Evolutionary conservation across 2,329 filamentous ascomycete genomes (phyloP).

Genomic region (Cryphonectria naterciae): DNA sequence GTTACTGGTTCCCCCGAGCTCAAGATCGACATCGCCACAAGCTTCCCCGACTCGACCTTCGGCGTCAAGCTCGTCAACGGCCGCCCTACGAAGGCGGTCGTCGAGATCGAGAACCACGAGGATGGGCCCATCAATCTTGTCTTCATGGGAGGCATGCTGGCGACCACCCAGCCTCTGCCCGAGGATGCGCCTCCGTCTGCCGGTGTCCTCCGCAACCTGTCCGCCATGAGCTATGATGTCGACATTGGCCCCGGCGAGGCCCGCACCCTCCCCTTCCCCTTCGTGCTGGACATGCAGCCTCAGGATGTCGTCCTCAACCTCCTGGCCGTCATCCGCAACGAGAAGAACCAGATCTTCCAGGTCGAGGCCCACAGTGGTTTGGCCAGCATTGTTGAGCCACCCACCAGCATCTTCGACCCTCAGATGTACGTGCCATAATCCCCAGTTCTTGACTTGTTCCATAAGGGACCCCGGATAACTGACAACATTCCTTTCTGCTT

Average conservation of each 20-base stretch:
- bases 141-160: slow-evolving; percentile 77
- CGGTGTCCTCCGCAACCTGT: slow-evolving; percentile 81
- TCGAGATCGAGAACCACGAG: slow-evolving; percentile 87
- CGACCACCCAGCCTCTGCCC: slow-evolving; percentile 57
- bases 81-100: slow-evolving; percentile 77
- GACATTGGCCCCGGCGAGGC: slow-evolving; percentile 76
- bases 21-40: slow-evolving; percentile 67
- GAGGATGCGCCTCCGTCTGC: slow-evolving; percentile 51
- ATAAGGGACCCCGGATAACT: not conserved
- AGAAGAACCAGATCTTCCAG: slow-evolving; percentile 72
- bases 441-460: slow-evolving; percentile 19
- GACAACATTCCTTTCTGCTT: not conserved
- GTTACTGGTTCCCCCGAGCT: slow-evolving; percentile 48
- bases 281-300: slow-evolving; percentile 89
- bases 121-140: slow-evolving; percentile 72
- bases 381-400: slow-evolving; percentile 85
- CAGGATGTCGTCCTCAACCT: slow-evolving; percentile 84
- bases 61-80: slow-evolving; percentile 96
- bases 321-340: slow-evolving; percentile 71
- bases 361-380: slow-evolving; percentile 79
- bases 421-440: slow-evolving; percentile 73
- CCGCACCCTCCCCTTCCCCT: slow-evolving; percentile 78
- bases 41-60: slow-evolving; percentile 74
- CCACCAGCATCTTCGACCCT: slow-evolving; percentile 89
- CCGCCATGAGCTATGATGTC: slow-evolving; percentile 72